Conservation (phyloP, 2,329 filamentous ascomycete genomes). For the Penicillium sp. region DNA sequence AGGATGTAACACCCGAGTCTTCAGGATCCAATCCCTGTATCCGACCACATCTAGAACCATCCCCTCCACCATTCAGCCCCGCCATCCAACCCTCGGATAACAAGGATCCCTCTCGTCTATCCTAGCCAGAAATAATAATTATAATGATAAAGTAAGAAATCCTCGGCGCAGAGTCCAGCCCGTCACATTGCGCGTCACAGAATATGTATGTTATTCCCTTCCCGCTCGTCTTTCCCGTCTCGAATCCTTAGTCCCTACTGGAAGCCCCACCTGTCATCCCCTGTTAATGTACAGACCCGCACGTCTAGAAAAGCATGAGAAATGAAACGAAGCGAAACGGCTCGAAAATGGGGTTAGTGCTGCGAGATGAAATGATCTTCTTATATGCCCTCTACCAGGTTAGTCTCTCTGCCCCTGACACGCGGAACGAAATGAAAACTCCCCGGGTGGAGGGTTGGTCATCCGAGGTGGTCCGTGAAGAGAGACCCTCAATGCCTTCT, state of each 20-base stretch:
- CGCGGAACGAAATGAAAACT: background rate
- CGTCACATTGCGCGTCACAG: background rate
- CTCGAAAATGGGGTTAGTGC: background rate
- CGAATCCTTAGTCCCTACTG: background rate
- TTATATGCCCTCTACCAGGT: background rate
- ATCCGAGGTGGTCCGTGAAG: background rate
- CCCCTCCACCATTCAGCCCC: background rate
- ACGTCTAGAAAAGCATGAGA: background rate
- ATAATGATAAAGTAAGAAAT: background rate
- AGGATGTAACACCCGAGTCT: background rate
- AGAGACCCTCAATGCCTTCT: background rate
- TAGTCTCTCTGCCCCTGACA: background rate
- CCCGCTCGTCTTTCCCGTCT: background rate
- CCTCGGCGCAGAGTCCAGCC: background rate
- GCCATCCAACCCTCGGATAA: background rate
- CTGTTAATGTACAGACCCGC: background rate
- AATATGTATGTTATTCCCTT: background rate
- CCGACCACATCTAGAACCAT: background rate
- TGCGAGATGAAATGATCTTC: background rate
- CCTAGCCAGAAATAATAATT: background rate
- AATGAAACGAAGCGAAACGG: background rate
- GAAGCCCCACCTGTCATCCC: background rate
- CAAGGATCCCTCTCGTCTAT: background rate
- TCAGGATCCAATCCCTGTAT: background rate
- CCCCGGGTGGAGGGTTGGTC: background rate